Evolutionary conservation across 2,329 filamentous ascomycete genomes (phyloP).

Genomic region (Neonectria hederae): DNA sequence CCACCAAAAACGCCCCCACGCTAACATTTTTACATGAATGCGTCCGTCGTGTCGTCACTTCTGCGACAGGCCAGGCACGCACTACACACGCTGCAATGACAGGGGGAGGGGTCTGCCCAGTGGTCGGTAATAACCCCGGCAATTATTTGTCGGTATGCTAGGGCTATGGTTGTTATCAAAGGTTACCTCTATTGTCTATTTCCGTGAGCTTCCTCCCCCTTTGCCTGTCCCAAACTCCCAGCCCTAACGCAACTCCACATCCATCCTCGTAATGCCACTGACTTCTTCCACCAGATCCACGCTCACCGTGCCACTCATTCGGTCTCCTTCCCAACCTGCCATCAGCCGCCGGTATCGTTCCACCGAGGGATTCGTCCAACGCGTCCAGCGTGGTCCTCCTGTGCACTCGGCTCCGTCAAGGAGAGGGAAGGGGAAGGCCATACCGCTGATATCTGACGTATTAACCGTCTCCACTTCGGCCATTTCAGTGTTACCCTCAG

Average conservation of each 20-base stretch:
- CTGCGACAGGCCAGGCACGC: too few relatives aligned
- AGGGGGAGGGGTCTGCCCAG: constrained; percentile 25
- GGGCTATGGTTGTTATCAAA: constrained; percentile 26
- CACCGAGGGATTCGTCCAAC: constrained; percentile 12
- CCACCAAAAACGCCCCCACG: neutral
- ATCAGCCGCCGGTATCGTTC: constrained; percentile 29
- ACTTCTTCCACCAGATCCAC: constrained; percentile 49
- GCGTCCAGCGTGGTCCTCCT: constrained; percentile 6
- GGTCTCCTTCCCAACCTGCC: constrained; percentile 27
- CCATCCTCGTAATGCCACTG: constrained; percentile 50
- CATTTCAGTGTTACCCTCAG: constrained; percentile 46
- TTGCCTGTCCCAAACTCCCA: constrained; percentile 2
- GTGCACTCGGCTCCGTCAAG: constrained; percentile 25
- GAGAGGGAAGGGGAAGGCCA: constrained; percentile 14
- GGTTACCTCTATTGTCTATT: constrained; percentile 27
- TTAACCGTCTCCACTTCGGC: constrained; percentile 21
- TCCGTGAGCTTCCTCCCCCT: constrained; percentile 22
- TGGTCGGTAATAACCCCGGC: constrained; percentile 36
- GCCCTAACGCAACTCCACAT: constrained; percentile 48
- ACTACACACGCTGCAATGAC: too few relatives aligned
- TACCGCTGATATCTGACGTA: constrained; percentile 16
- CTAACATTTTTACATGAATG: constrained; percentile 25
- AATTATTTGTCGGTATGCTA: constrained; percentile 27
- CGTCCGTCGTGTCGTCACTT: constrained; percentile 33
- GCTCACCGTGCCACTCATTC: constrained; percentile 38